Evolutionary conservation across 1,139 yeast genomes (phyloP).

Genomic region (Blastobotrys malaysiensis): DNA sequence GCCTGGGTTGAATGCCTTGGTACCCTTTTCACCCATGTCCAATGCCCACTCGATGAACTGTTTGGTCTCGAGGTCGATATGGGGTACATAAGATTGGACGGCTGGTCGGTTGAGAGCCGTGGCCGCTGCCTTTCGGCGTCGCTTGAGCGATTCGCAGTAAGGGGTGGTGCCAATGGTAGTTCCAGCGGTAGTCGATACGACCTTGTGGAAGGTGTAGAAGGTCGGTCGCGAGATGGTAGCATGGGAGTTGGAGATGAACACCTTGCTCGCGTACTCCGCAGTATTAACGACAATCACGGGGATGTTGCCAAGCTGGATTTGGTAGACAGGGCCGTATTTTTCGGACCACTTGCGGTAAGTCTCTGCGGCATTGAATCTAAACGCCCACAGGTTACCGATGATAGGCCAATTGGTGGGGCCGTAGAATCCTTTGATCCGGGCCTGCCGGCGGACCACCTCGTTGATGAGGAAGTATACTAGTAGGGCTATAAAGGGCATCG

Average conservation of each 20-base stretch:
- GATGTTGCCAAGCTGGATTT: conserved; percentile 52
- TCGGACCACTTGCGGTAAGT: conserved; percentile 44
- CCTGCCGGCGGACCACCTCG: conserved; percentile 15
- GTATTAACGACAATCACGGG: conserved; percentile 62
- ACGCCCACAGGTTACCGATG: conserved; percentile 16
- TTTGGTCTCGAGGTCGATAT: conserved; percentile 43
- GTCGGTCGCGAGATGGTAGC: conserved; percentile 62
- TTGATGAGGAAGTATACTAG: conserved; percentile 13
- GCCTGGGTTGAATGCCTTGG: conserved; percentile 39
- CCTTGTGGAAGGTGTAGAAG: conserved; percentile 59
- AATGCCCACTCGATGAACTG: conserved; percentile 17
- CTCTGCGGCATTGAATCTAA: conserved; percentile 16
- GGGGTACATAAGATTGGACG: conserved; percentile 30
- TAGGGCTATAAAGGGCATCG: conserved; percentile 4
- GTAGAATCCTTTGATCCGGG: conserved; percentile 13
- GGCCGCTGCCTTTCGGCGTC: conserved; percentile 51
- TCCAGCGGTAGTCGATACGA: conserved; percentile 52
- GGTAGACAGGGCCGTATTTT: conserved; percentile 48
- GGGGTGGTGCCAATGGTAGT: conserved; percentile 74
- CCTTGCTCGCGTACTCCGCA: conserved; percentile 44
- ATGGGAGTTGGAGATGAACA: conserved; percentile 49
- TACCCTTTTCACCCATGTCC: conserved; percentile 13
- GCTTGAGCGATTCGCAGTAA: conserved; percentile 47
- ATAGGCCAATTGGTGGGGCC: conserved; percentile 19
- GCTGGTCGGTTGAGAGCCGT: conserved; percentile 42